Conservation (phyloP, 140 eudicot species). For the Ambrosia hybrid region DNA sequence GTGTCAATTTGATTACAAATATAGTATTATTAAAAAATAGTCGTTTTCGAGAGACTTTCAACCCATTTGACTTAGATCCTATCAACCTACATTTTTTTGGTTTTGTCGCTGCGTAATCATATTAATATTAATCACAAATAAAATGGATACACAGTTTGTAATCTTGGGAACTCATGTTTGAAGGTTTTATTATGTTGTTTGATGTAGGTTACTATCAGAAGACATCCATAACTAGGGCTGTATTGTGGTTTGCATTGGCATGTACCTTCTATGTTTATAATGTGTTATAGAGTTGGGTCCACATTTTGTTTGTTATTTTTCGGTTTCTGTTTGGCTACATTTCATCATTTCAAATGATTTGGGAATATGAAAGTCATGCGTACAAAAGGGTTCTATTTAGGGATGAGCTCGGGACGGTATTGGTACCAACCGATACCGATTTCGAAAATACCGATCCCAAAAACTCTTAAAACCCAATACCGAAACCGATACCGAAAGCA, state of each 20-base stretch:
- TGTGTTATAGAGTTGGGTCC: conserved; percentile 1
- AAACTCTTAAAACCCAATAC: too few species aligned
- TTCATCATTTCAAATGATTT: conserved; percentile 1
- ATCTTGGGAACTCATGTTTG: neutral
- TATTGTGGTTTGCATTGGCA: conserved; percentile 40
- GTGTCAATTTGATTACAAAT: too few species aligned
- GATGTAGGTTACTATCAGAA: conserved; percentile 48
- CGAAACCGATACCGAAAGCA: too few species aligned
- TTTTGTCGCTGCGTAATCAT: neutral
- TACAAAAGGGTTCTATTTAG: too few species aligned
- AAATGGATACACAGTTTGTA: neutral
- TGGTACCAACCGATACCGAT: too few species aligned
- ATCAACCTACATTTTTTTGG: neutral
- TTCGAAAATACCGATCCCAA: too few species aligned
- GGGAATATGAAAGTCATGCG: neutral
- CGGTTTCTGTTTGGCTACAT: neutral
- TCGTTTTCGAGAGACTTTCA: too few species aligned
- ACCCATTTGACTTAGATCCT: neutral
- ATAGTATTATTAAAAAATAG: too few species aligned
- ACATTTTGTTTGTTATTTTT: conserved; percentile 4
- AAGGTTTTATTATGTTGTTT: neutral
- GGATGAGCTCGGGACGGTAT: too few species aligned
- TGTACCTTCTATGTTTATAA: conserved; percentile 30
- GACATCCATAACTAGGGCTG: neutral
- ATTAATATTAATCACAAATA: neutral